phyloP scores from a whole-genome alignment of 164 flowering plant genomes.

The Pachysandra terminalis region DNA sequence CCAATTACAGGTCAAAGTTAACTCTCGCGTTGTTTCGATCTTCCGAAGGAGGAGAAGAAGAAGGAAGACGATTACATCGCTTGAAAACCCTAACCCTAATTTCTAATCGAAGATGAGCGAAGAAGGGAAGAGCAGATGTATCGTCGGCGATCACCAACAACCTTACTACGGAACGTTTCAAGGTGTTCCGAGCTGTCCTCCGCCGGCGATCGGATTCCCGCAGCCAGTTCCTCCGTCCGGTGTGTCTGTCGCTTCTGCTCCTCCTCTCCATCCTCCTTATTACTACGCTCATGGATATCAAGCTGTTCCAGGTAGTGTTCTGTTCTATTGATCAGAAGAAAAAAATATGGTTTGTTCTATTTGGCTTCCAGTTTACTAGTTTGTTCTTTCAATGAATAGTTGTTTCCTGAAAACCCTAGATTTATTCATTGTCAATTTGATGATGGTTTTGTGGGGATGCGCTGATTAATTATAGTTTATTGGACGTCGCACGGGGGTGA shows the following conservation, averaged over 20 bases:
- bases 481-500: no score
- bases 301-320: conserved; percentile 45
- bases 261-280: no score
- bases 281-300: conserved; percentile 52
- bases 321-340: background rate
- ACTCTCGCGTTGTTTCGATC: background rate
- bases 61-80: background rate
- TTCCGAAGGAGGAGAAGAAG: background rate
- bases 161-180: conserved; percentile 48
- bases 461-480: no score
- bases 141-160: conserved; percentile 16
- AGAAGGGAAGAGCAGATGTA: background rate
- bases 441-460: no score
- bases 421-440: background rate
- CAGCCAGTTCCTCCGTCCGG: conserved; percentile 69
- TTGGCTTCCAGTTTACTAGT: no score
- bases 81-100: background rate
- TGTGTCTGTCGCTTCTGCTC: conserved; percentile 21
- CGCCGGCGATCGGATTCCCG: conserved; percentile 48
- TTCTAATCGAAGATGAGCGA: conserved; percentile 3
- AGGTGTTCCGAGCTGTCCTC: conserved; percentile 46
- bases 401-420: background rate
- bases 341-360: no score
- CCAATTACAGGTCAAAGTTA: no score
- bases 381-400: background rate